Evolutionary conservation across 805 yeast genomes (phyloP), one percentile per base, ranked within the genome.

Genomic region (Candida manassasensis): DNA sequence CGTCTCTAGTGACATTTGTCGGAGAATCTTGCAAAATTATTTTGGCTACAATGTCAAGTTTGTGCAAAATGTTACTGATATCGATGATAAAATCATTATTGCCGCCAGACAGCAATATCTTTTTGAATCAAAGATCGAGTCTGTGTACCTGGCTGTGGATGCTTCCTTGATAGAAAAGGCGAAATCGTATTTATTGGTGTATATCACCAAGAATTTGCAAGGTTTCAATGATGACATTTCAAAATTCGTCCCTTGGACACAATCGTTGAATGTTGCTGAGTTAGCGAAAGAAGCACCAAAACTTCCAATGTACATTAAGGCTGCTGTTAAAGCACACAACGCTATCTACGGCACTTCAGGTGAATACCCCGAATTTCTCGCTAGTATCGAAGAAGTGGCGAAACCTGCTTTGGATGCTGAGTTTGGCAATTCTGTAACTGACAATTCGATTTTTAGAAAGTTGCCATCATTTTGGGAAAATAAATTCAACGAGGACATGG

Each of bases 61-160:
- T 61, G 88, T 93, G 29, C 98, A 93, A 65, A 93, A 93, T 55
- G 97, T 93, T 39, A 93, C 98, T n/a, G 98, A 93, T 59, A 88
- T 93, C 41, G 98, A 93, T 59, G 98, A 93, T 61, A 93, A 93
- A 62, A 93, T 93, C 61, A 93, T 93, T 50, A 64, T 93, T 28
- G 83, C 96, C 41, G 97, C 96, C 3, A 81, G 98, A 58, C 97
- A 93, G 54, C 81, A 77, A 49, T 80, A 81, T 57, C 64, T 93
- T 21, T 89, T 84, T 52, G 83, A 81, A 26, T 62, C 79, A 45
- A 84, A 75, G 48, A 55, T 67, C 10, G 45, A 52, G 7, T 49
- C 47, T 12, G 44, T 49, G 8, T 49, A 56, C 36, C 49, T 44
- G 8, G 55, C 39, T 13, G 48, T 71, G 9, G 45, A 63, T 4